phyloP scores from a whole-genome alignment of 441 rosid genomes.

The Populus hybrid region DNA sequence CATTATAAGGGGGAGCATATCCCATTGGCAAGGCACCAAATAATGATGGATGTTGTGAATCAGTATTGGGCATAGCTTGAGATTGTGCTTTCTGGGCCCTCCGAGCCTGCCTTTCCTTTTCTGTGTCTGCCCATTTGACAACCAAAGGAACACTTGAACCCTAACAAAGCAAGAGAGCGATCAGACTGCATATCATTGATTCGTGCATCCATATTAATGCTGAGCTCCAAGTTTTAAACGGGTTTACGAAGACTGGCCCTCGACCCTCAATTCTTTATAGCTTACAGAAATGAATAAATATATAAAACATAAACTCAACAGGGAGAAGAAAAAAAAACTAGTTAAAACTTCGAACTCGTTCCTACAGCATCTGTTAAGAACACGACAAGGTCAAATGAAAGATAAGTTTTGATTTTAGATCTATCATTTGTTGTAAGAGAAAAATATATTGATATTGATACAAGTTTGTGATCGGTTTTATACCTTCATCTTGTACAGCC shows the following conservation, averaged over 20 bases:
- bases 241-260: neutral
- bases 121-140: conserved; percentile 99
- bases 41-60: conserved; percentile 78
- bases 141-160: conserved; percentile 96
- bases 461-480: neutral
- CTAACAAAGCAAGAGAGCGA: conserved; percentile 43
- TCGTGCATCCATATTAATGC: conserved; percentile 8
- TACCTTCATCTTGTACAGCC: neutral
- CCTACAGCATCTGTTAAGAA: neutral
- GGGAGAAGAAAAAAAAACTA: neutral
- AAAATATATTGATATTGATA: neutral
- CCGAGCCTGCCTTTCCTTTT: conserved; percentile 93
- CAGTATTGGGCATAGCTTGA: conserved; percentile 56
- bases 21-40: conserved; percentile 94
- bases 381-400: neutral
- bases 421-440: neutral
- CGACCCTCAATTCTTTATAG: neutral
- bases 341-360: neutral
- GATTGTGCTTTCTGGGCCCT: conserved; percentile 88
- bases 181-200: conserved; percentile 21
- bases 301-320: neutral
- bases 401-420: neutral
- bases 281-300: neutral
- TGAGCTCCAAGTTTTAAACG: neutral
- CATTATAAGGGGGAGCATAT: conserved; percentile 77